phyloP scores from a whole-genome alignment of 1,284 basidiomycete species.

The Leccinum griseonigrum region DNA sequence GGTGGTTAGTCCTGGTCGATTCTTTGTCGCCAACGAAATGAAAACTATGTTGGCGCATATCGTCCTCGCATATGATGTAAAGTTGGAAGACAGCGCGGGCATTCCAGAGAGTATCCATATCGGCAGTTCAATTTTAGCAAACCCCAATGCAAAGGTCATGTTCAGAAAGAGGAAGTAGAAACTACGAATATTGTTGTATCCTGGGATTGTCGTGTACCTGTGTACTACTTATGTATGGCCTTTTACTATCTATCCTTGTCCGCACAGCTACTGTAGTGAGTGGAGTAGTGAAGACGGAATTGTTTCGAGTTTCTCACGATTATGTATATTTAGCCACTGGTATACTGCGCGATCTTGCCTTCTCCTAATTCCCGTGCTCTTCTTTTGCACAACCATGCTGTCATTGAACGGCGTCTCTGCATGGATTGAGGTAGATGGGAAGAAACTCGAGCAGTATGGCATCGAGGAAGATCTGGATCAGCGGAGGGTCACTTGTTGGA shows the following conservation, averaged over 20 bases:
- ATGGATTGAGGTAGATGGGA: conserved; percentile 34
- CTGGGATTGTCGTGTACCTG: neutral
- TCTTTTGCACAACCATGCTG: conserved; percentile 19
- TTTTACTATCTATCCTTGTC: neutral
- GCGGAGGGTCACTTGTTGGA: conserved; percentile 37
- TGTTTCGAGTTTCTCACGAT: neutral
- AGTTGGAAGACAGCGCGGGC: conserved; percentile 19
- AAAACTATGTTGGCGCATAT: conserved; percentile 31
- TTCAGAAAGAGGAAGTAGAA: conserved; percentile 8
- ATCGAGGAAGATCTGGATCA: conserved; percentile 26
- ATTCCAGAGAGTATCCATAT: conserved; percentile 17
- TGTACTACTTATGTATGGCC: too few species aligned
- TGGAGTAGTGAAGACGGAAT: neutral
- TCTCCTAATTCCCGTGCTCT: neutral
- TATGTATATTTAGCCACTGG: neutral
- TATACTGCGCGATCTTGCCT: neutral
- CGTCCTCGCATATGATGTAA: conserved; percentile 29
- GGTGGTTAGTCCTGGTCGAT: conserved; percentile 30
- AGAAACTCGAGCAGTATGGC: conserved; percentile 28
- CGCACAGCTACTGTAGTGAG: neutral
- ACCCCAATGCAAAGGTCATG: conserved; percentile 1
- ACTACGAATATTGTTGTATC: neutral
- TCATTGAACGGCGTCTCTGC: conserved; percentile 28
- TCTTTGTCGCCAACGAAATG: conserved; percentile 28
- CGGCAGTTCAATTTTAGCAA: neutral